Conservation (phyloP, 805 yeast species). For the Isabelozyma rhagii region DNA sequence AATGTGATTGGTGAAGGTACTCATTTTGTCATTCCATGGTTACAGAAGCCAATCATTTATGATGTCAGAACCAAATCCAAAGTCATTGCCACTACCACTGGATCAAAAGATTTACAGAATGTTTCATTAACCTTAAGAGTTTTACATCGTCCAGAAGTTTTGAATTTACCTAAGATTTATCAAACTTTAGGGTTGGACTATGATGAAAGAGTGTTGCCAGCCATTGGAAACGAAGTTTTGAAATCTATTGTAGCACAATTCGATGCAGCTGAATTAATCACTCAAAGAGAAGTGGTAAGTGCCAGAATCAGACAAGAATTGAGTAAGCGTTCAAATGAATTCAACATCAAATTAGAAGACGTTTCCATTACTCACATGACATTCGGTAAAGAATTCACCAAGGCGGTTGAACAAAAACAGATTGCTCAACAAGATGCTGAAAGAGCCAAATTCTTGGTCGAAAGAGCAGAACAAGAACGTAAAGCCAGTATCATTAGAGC, state of each 20-base stretch:
- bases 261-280: constrained; percentile 94
- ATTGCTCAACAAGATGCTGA: constrained; percentile 99
- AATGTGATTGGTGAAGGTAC: constrained; percentile 96
- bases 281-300: constrained; percentile 94
- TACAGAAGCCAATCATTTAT: constrained; percentile 83
- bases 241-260: constrained; percentile 90
- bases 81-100: constrained; percentile 90
- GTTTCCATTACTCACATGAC: constrained; percentile 98
- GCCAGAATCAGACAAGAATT: constrained; percentile 86
- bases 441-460: constrained; percentile 89
- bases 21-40: constrained; percentile 93
- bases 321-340: constrained; percentile 77
- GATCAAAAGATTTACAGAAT: constrained; percentile 95
- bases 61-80: constrained; percentile 96
- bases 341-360: constrained; percentile 89
- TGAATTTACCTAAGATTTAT: constrained; percentile 77
- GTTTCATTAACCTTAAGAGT: constrained; percentile 92
- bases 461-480: constrained; percentile 95
- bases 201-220: constrained; percentile 90
- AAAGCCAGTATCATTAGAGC: constrained; percentile 94
- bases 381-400: constrained; percentile 93
- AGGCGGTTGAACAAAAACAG: constrained; percentile 97
- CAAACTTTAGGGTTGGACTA: constrained; percentile 91
- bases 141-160: constrained; percentile 89
- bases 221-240: constrained; percentile 87